These are phyloP conservation scores for Papiliotrema flavescens DNA, from an alignment of 1,284 basidiomycete genomes.

Conservation along the genomic window DNA sequence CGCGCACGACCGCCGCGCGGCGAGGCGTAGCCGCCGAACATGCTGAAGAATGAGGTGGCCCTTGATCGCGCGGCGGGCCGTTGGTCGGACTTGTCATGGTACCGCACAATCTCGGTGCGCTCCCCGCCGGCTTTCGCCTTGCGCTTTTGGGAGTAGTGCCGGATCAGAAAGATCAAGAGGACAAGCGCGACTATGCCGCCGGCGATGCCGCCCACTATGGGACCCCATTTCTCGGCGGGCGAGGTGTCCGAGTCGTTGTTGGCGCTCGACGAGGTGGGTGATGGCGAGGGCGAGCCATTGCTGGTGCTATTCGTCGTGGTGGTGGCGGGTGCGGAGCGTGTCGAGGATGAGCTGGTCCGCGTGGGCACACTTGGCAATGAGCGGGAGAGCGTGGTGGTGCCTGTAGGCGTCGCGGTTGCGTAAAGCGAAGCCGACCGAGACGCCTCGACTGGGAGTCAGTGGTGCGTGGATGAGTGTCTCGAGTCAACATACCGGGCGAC, in stretches of 20 bases:
- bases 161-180: slow-evolving; percentile 7
- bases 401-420: not conserved
- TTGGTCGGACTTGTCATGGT: not conserved
- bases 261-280: not conserved
- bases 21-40: slow-evolving; percentile 1
- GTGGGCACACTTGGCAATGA: slow-evolving; percentile 1
- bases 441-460: slow-evolving; percentile 1
- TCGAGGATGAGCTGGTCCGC: not conserved
- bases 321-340: not conserved
- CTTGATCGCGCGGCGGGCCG: not conserved
- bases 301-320: too few relatives aligned
- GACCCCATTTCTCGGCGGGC: slow-evolving; percentile 3
- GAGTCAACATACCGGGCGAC: not conserved
- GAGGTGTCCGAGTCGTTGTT: not conserved
- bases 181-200: slow-evolving; percentile 8
- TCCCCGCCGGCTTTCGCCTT: not conserved
- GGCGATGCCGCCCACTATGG: slow-evolving; percentile 8
- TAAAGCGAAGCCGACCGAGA: slow-evolving; percentile 7
- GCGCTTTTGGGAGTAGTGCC: not conserved
- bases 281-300: not conserved
- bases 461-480: not conserved
- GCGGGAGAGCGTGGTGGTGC: slow-evolving; percentile 7
- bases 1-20: not conserved
- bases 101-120: not conserved
- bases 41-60: not conserved